These are phyloP conservation scores for Lentinula edodes DNA, from an alignment of 768 basidiomycete species.

Conservation along the genomic window DNA sequence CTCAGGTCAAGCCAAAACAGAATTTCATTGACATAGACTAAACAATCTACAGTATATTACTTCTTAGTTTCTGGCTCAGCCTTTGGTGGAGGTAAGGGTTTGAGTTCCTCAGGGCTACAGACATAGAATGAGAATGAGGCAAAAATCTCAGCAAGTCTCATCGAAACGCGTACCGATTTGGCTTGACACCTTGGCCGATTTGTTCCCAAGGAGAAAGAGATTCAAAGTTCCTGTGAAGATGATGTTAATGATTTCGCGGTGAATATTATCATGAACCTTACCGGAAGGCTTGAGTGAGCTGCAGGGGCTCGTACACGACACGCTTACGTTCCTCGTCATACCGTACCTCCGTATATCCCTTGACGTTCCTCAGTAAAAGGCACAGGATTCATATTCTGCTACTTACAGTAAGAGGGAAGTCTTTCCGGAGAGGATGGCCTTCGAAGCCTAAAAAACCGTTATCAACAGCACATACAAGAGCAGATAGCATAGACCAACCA, in stretches of 20 bases:
- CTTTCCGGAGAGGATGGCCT: constrained; percentile 95
- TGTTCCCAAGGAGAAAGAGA: constrained; percentile 95
- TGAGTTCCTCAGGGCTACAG: constrained; percentile 61
- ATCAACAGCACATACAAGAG: background rate
- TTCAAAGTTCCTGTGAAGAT: constrained; percentile 76
- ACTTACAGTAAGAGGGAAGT: constrained; percentile 93
- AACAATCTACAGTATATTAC: constrained; percentile 22
- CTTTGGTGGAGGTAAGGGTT: constrained; percentile 66
- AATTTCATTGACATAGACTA: background rate
- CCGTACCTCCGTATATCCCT: constrained; percentile 98
- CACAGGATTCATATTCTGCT: background rate
- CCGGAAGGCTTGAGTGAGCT: constrained; percentile 98
- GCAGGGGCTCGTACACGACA: constrained; percentile 95
- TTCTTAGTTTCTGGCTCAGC: constrained; percentile 74
- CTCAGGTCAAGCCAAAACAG: background rate
- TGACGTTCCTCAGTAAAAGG: constrained; percentile 5
- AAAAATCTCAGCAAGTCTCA: background rate
- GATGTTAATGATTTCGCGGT: background rate
- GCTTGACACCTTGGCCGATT: constrained; percentile 57
- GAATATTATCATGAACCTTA: constrained; percentile 23
- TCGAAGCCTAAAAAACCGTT: constrained; percentile 64
- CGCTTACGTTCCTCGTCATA: constrained; percentile 98
- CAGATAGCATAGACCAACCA: constrained; percentile 39
- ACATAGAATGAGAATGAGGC: background rate
- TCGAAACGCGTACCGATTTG: constrained; percentile 14